A percentile compares a stretch with the other conserved stretches of the same genome.
These are phyloP conservation scores for Rubus idaeus DNA, from an alignment of 306 rosid species.

Conservation along the genomic window DNA sequence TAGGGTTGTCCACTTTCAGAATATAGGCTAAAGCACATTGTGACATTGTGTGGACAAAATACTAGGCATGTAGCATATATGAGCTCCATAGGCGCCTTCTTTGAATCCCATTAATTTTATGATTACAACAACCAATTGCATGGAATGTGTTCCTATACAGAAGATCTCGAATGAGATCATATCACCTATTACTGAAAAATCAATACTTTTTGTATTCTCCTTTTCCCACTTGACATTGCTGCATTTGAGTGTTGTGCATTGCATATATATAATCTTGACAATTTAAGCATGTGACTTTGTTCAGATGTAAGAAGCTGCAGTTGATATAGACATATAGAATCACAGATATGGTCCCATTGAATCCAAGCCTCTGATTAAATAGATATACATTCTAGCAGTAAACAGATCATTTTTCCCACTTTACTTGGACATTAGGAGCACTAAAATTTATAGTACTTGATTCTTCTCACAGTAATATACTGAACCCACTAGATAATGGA, in stretches of 20 bases:
- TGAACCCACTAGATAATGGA: conserved; percentile 10
- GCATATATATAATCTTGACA: background rate
- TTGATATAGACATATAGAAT: background rate
- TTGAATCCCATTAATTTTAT: background rate
- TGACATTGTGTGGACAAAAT: background rate
- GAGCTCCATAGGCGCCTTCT: background rate
- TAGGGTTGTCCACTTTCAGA: background rate
- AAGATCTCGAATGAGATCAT: background rate
- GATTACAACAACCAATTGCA: background rate
- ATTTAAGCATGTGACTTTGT: background rate
- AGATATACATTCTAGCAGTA: background rate
- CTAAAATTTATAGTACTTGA: background rate
- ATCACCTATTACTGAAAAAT: background rate
- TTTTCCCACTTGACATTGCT: background rate
- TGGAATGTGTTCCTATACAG: background rate
- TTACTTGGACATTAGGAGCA: background rate
- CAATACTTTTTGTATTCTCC: background rate
- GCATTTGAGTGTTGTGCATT: background rate
- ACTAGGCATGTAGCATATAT: background rate
- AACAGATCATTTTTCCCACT: background rate
- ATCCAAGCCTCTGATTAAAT: background rate
- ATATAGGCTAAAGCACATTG: background rate
- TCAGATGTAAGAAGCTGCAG: background rate
- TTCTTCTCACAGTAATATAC: background rate
- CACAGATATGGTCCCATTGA: background rate